phyloP scores from a whole-genome alignment of 352 stramenopile species.

The Phytophthora litchii region DNA sequence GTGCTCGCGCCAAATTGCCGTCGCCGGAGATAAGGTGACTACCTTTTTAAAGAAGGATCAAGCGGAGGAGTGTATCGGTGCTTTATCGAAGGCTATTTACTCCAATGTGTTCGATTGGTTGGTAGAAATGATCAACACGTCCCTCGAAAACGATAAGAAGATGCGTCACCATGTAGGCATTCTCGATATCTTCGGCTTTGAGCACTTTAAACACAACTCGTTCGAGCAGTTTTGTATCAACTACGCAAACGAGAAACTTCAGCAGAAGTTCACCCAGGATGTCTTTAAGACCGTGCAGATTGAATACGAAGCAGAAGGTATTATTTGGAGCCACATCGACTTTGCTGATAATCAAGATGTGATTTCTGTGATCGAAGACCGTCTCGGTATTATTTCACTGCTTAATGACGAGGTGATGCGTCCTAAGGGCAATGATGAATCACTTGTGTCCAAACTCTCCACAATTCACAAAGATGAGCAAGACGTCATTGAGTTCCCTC shows the following conservation, averaged over 20 bases:
- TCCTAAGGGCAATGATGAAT: slow-evolving; percentile 86
- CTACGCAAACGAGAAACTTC: slow-evolving; percentile 93
- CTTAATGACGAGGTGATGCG: slow-evolving; percentile 91
- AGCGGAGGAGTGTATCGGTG: slow-evolving; percentile 92
- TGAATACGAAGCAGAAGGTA: slow-evolving; percentile 90
- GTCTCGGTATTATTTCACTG: slow-evolving; percentile 88
- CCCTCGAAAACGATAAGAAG: slow-evolving; percentile 61
- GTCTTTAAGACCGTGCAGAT: slow-evolving; percentile 91
- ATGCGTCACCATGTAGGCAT: slow-evolving; percentile 85
- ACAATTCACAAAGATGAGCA: slow-evolving; percentile 81
- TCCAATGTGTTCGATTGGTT: slow-evolving; percentile 97
- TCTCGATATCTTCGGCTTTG: slow-evolving; percentile 95
- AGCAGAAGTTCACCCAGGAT: slow-evolving; percentile 93
- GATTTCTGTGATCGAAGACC: slow-evolving; percentile 86
- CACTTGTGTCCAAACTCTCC: slow-evolving; percentile 77
- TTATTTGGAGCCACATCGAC: slow-evolving; percentile 94
- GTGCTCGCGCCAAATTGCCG: slow-evolving; percentile 82
- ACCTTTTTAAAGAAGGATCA: slow-evolving; percentile 86
- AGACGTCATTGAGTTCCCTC: slow-evolving; percentile 81
- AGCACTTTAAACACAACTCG: slow-evolving; percentile 94
- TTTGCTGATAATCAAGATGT: slow-evolving; percentile 92
- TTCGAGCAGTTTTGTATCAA: slow-evolving; percentile 96
- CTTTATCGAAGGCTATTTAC: slow-evolving; percentile 96
- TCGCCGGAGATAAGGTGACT: slow-evolving; percentile 71
- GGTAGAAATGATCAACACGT: slow-evolving; percentile 88